These are phyloP conservation scores for Cercospora zeina DNA, from an alignment of 2,329 filamentous ascomycete species.

Conservation along the genomic window DNA sequence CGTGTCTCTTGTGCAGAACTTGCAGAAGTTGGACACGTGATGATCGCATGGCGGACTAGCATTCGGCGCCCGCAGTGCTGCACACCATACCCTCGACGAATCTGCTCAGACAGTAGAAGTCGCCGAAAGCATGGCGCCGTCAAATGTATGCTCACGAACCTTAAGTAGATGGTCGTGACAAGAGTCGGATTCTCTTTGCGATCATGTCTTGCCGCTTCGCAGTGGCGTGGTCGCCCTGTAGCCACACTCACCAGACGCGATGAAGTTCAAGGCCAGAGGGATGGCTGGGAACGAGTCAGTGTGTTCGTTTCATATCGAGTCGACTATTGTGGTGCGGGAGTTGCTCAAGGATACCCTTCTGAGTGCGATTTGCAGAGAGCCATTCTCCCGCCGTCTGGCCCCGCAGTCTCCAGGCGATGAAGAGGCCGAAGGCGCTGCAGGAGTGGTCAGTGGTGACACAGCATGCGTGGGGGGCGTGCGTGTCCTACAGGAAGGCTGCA, in stretches of 20 bases:
- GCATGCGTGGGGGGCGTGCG: slow-evolving; percentile 4
- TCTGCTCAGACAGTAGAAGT: not conserved
- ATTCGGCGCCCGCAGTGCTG: slow-evolving; percentile 85
- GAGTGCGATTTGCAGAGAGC: slow-evolving; percentile 74
- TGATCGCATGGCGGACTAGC: slow-evolving; percentile 15
- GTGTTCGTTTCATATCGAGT: slow-evolving; percentile 36
- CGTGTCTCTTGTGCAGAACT: not conserved
- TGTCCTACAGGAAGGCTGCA: slow-evolving; percentile 67
- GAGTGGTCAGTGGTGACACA: slow-evolving; percentile 40
- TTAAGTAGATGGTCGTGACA: slow-evolving; percentile 14
- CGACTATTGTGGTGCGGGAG: slow-evolving; percentile 11
- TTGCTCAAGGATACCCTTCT: slow-evolving; percentile 66
- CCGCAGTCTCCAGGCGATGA: slow-evolving; percentile 57
- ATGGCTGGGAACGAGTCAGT: slow-evolving; percentile 57
- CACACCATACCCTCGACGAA: slow-evolving; percentile 20
- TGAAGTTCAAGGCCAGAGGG: slow-evolving; percentile 83
- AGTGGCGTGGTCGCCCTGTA: slow-evolving; percentile 14
- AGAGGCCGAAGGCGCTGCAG: slow-evolving; percentile 62
- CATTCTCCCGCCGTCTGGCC: slow-evolving; percentile 69
- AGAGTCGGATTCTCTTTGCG: not conserved
- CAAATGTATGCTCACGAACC: slow-evolving; percentile 31
- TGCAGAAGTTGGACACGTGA: slow-evolving; percentile 13
- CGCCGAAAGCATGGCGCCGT: slow-evolving; percentile 20
- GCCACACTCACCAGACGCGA: slow-evolving; percentile 80
- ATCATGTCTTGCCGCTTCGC: slow-evolving; percentile 20